Conservation (phyloP, 805 yeast species). For the Candida rishiriensis region DNA sequence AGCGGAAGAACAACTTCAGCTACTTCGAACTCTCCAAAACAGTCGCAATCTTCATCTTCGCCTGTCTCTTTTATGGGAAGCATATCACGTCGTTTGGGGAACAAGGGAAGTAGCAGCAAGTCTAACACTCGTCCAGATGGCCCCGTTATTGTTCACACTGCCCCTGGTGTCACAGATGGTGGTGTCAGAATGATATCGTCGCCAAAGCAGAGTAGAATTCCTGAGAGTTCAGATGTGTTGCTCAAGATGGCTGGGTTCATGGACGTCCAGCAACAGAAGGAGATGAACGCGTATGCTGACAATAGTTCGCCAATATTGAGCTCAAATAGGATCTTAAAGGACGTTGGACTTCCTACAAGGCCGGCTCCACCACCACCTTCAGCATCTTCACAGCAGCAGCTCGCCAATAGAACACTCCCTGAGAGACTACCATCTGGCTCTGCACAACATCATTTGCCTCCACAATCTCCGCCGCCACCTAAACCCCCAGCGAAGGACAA, state of each 20-base stretch:
- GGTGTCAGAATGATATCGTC: neutral
- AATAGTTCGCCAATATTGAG: neutral
- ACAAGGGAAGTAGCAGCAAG: neutral
- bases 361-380: neutral
- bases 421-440: neutral
- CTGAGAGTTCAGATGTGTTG: neutral
- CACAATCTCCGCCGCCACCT: neutral
- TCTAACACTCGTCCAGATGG: conserved; percentile 2
- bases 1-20: conserved; percentile 1
- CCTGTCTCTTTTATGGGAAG: conserved; percentile 27
- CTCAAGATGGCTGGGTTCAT: neutral
- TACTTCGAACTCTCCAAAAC: conserved; percentile 9
- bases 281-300: neutral
- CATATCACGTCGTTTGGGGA: conserved; percentile 25
- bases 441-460: neutral
- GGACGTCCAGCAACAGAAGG: neutral
- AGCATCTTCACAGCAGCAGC: neutral
- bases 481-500: neutral
- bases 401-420: neutral
- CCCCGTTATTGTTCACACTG: conserved; percentile 20
- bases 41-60: conserved; percentile 8
- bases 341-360: neutral
- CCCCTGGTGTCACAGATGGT: conserved; percentile 18
- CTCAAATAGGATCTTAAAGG: neutral
- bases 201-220: neutral